phyloP scores from a whole-genome alignment of 2,329 filamentous ascomycete genomes.

The Dryadomyces quercivorus region DNA sequence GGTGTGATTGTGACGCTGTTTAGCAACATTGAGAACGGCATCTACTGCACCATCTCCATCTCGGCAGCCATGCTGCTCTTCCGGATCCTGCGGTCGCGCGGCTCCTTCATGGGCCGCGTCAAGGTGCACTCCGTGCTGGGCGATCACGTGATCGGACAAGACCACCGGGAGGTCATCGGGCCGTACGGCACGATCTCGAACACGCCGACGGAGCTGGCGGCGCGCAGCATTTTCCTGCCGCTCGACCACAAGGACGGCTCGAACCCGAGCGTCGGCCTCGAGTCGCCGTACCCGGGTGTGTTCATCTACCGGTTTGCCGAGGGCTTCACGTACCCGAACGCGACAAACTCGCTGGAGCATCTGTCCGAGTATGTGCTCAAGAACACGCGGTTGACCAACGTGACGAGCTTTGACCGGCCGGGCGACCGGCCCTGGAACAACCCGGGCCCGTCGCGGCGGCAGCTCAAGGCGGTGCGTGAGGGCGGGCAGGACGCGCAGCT shows the following conservation, averaged over 20 bases:
- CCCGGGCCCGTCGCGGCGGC: constrained; percentile 53
- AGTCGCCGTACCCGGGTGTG: constrained; percentile 76
- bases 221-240: constrained; percentile 76
- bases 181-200: constrained; percentile 44
- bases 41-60: constrained; percentile 73
- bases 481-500: constrained; percentile 10
- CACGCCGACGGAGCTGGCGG: constrained; percentile 30
- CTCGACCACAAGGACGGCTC: constrained; percentile 80
- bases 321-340: constrained; percentile 93
- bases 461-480: constrained; percentile 17
- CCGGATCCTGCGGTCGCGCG: constrained; percentile 70
- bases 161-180: constrained; percentile 31
- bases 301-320: constrained; percentile 95
- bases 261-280: constrained; percentile 71
- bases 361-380: constrained; percentile 56
- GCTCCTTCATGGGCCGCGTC: constrained; percentile 72
- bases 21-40: constrained; percentile 76
- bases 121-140: constrained; percentile 75
- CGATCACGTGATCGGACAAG: constrained; percentile 58
- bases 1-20: constrained; percentile 89
- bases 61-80: constrained; percentile 71
- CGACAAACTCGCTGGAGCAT: constrained; percentile 76
- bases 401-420: constrained; percentile 47
- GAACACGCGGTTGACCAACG: constrained; percentile 65
- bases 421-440: constrained; percentile 94